Evolutionary conservation across 345 rosid species (phyloP), one percentile per base, ranked within the genome.

Genomic region (Erucastrum elatum): DNA sequence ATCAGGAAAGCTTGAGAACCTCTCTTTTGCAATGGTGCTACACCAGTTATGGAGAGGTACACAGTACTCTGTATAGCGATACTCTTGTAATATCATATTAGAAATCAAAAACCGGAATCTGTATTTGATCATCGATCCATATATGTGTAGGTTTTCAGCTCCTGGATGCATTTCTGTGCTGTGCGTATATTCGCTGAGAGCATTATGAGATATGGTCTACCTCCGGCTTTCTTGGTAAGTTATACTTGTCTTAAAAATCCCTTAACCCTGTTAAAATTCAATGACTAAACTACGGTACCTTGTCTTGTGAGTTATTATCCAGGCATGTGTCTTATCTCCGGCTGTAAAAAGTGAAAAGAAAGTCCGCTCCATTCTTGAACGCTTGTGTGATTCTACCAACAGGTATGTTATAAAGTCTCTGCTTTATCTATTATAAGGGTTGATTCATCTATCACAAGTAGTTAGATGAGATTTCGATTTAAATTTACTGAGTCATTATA

Each of bases 101-200:
- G 37, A 53, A 8, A 59, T 8, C 12, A 21, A 26, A 35, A 26
- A 31, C 49, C 41, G 1, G 13, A 66, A 66, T 39, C 16, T 71
- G 27, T 27, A 0, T n/a, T 60, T 6, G 35, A 53, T 66, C n/a
- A 16, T 56, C 4, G 76, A 35, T 66, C 44, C n/a, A n/a, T 41
- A 56, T 61, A 17, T 64, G 15, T 88, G 83, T 84, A 96, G 98
- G 98, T 93, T 84, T 96, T 96, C 79, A 91, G 91, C 85, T 89
- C 97, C 12, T 96, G 97, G 98, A 96, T 96, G 99, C 99, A 96
- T 84, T 96, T 96, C 74, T 96, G 97, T 87, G 98, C 97, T 74
- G 91, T 96, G 12, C 96, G 98, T 68, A 27, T 88, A 70, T 96
- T 90, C 80, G 85, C 97, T 62, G 98, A 96, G 87, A 93, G 99